These are phyloP conservation scores for Fusarium drepaniforme DNA, from an alignment of 2,329 filamentous ascomycete species.

Conservation along the genomic window DNA sequence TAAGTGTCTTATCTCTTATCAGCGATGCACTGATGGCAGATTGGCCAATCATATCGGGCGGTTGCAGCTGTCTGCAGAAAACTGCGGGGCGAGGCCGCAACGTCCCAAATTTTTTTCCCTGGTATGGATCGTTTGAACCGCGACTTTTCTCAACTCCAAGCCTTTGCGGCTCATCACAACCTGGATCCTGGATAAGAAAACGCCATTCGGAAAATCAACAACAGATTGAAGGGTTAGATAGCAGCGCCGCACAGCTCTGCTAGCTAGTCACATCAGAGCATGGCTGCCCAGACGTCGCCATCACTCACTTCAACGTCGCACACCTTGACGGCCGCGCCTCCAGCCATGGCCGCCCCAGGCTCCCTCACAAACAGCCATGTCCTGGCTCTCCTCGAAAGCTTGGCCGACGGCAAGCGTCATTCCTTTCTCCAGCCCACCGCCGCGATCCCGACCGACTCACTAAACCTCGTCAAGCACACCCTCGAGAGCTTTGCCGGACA, in stretches of 20 bases:
- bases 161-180: constrained; percentile 13
- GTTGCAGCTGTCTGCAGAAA: background rate
- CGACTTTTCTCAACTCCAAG: constrained; percentile 33
- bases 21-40: background rate
- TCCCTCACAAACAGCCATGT: constrained; percentile 52
- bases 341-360: constrained; percentile 56
- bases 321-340: constrained; percentile 67
- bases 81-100: constrained; percentile 37
- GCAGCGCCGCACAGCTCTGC: constrained; percentile 31
- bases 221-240: background rate
- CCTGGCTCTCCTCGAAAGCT: constrained; percentile 67
- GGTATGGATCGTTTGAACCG: constrained; percentile 20
- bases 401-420: constrained; percentile 73
- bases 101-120: constrained; percentile 44
- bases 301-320: constrained; percentile 74
- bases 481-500: constrained; percentile 83
- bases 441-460: constrained; percentile 75
- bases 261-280: constrained; percentile 41
- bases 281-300: constrained; percentile 62
- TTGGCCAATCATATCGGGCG: constrained; percentile 35
- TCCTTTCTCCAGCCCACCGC: constrained; percentile 80
- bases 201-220: background rate
- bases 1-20: constrained; percentile 35
- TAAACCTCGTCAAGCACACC: constrained; percentile 82
- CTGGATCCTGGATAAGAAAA: background rate